Conservation (phyloP, 495 filamentous ascomycete genomes). For the Chaetomium cochliodes region DNA sequence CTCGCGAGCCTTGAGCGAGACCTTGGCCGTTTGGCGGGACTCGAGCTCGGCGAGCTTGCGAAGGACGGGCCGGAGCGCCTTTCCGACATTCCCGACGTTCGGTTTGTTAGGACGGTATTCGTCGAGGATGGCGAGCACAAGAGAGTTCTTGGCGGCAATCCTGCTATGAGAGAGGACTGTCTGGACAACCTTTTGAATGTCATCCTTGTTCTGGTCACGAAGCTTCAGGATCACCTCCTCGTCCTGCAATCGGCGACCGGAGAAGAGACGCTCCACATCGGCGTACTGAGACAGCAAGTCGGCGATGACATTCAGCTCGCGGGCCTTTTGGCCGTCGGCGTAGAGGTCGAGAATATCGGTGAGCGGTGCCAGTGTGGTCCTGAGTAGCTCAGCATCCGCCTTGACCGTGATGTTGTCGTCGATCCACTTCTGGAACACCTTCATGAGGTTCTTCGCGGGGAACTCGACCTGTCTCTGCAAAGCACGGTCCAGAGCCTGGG, state of each 20-base stretch:
- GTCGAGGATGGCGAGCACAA: slow-evolving; percentile 86
- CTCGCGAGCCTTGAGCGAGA: slow-evolving; percentile 93
- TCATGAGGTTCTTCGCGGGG: slow-evolving; percentile 82
- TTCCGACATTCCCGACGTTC: slow-evolving; percentile 78
- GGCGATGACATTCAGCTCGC: slow-evolving; percentile 83
- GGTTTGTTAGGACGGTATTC: slow-evolving; percentile 96
- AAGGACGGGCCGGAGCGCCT: slow-evolving; percentile 79
- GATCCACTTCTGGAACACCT: slow-evolving; percentile 81
- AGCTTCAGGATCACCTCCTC: slow-evolving; percentile 94
- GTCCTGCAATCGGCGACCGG: slow-evolving; percentile 76
- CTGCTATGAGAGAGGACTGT: slow-evolving; percentile 91
- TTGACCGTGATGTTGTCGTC: slow-evolving; percentile 78
- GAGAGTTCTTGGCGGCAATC: slow-evolving; percentile 89
- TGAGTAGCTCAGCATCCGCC: slow-evolving; percentile 62
- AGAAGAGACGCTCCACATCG: slow-evolving; percentile 82
- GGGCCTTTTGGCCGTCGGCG: slow-evolving; percentile 81
- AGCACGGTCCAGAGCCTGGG: slow-evolving; percentile 80
- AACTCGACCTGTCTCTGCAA: slow-evolving; percentile 78
- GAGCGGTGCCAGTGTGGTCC: slow-evolving; percentile 72
- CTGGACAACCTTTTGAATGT: slow-evolving; percentile 75
- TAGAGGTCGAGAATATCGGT: slow-evolving; percentile 79
- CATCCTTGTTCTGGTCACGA: slow-evolving; percentile 93
- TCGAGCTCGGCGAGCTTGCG: slow-evolving; percentile 89
- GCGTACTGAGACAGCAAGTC: slow-evolving; percentile 75
- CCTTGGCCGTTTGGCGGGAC: slow-evolving; percentile 84